Conservation (phyloP, 2,329 filamentous ascomycete genomes). For the Stagonosporopsis vannaccii region DNA sequence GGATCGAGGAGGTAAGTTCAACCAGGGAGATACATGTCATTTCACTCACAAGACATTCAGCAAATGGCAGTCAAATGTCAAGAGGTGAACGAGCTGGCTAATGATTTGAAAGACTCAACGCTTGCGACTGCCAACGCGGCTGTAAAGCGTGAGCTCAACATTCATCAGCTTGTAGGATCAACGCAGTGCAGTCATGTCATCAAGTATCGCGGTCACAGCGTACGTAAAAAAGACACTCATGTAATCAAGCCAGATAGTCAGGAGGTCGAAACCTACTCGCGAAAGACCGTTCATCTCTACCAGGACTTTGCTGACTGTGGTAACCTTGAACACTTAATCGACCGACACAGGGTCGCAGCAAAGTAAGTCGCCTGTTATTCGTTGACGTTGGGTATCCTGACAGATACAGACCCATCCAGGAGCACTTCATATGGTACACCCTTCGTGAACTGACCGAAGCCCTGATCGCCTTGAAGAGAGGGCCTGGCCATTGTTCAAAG, state of each 20-base stretch:
- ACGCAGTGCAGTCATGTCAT: slow-evolving; percentile 1
- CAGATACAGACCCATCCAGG: background rate
- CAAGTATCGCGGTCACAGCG: background rate
- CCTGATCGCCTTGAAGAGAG: background rate
- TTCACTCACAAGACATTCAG: background rate
- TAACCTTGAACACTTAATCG: background rate
- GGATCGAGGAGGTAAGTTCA: background rate
- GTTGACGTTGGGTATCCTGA: background rate
- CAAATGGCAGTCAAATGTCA: slow-evolving; percentile 2
- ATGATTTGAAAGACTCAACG: no score
- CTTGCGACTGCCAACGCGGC: background rate
- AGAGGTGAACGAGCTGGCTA: background rate
- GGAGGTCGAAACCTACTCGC: background rate
- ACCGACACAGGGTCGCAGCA: background rate
- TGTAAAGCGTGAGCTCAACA: background rate
- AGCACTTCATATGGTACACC: slow-evolving; percentile 3
- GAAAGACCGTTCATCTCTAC: background rate
- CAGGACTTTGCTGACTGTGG: slow-evolving; percentile 3
- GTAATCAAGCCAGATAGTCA: background rate
- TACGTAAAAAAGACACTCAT: background rate
- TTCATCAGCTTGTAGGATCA: background rate
- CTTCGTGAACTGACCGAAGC: slow-evolving; percentile 1
- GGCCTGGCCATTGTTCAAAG: background rate
- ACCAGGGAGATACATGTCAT: background rate
- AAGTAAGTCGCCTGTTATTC: background rate